Percentiles rank a stretch among this genome's conserved stretches.
These are phyloP conservation scores for Heliosperma pusillum DNA, from an alignment of 148 eudicot species.

Conservation along the genomic window DNA sequence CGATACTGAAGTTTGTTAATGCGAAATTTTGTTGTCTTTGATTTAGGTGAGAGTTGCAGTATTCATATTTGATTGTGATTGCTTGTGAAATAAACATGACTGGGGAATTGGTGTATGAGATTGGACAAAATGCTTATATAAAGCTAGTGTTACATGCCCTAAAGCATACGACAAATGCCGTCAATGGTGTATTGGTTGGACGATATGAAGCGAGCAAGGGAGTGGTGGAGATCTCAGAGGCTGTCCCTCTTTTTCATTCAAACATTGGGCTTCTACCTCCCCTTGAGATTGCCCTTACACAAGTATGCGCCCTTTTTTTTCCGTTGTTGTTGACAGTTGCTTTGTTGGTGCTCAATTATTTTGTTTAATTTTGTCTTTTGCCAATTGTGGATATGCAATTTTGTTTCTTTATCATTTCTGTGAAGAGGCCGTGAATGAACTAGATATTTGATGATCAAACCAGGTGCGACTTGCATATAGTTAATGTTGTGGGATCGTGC, in stretches of 20 bases:
- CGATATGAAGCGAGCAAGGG: conserved; percentile 33
- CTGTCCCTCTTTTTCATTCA: conserved; percentile 79
- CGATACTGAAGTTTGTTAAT: neutral
- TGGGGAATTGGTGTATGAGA: conserved; percentile 47
- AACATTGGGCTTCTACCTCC: conserved; percentile 72
- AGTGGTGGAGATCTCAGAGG: conserved; percentile 59
- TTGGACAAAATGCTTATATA: conserved; percentile 65
- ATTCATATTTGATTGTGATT: neutral
- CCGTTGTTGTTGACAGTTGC: conserved; percentile 3
- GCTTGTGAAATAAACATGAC: conserved; percentile 19
- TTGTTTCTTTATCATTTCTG: neutral
- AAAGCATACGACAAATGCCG: conserved; percentile 55
- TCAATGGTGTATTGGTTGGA: conserved; percentile 68
- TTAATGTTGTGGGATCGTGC: neutral
- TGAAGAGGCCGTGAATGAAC: neutral
- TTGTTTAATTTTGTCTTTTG: neutral
- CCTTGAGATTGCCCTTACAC: conserved; percentile 79
- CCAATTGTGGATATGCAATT: neutral
- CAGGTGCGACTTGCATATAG: neutral
- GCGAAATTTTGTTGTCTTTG: neutral
- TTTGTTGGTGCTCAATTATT: neutral
- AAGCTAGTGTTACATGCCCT: conserved; percentile 72
- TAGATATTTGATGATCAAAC: neutral
- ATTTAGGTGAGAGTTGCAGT: conserved; percentile 5
- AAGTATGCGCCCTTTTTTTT: conserved; percentile 33